Percentiles rank a stretch among this genome's conserved stretches.
Conservation (phyloP, 1,284 basidiomycete species). For the Bothia castanella region DNA sequence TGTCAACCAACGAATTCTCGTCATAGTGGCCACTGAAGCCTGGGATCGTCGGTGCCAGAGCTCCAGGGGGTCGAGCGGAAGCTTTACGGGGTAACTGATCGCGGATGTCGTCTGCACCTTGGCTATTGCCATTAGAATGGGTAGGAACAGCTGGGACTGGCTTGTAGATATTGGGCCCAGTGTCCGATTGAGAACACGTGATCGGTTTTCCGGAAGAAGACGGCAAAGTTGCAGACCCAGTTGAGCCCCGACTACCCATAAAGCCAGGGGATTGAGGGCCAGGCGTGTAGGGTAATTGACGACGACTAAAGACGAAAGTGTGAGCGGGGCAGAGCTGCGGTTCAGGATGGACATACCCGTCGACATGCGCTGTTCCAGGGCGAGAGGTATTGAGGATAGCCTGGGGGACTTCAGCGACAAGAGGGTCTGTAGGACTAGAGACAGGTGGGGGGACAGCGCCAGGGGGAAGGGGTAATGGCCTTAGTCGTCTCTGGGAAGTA, state of each 20-base stretch:
- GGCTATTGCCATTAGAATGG: slow-evolving; percentile 10
- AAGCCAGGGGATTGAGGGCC: slow-evolving; percentile 15
- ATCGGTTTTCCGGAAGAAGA: slow-evolving; percentile 16
- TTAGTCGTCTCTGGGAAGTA: slow-evolving; percentile 32
- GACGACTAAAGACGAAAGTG: slow-evolving; percentile 20
- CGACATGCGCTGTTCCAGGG: slow-evolving; percentile 26
- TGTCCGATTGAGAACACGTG: slow-evolving; percentile 20
- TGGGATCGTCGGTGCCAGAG: slow-evolving; percentile 34
- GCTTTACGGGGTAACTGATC: slow-evolving; percentile 21
- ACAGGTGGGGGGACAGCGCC: slow-evolving; percentile 14
- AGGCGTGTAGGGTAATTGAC: slow-evolving; percentile 30
- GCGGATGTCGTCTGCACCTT: slow-evolving; percentile 16
- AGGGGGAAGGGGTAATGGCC: slow-evolving; percentile 33
- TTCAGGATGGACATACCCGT: slow-evolving; percentile 19
- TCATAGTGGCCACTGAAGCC: slow-evolving; percentile 27
- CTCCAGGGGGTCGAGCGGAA: slow-evolving; percentile 34
- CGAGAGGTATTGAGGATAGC: slow-evolving; percentile 18
- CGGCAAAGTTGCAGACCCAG: slow-evolving; percentile 21
- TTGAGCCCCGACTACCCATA: slow-evolving; percentile 19
- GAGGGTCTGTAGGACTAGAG: slow-evolving; percentile 19
- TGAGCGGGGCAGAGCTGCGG: neutral
- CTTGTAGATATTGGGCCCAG: slow-evolving; percentile 28
- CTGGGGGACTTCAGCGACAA: slow-evolving; percentile 17
- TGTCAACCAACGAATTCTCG: slow-evolving; percentile 25
- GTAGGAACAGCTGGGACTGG: slow-evolving; percentile 31